These are phyloP conservation scores for Umbilicus rupestris DNA, from an alignment of 164 flowering plant species.

Conservation along the genomic window DNA sequence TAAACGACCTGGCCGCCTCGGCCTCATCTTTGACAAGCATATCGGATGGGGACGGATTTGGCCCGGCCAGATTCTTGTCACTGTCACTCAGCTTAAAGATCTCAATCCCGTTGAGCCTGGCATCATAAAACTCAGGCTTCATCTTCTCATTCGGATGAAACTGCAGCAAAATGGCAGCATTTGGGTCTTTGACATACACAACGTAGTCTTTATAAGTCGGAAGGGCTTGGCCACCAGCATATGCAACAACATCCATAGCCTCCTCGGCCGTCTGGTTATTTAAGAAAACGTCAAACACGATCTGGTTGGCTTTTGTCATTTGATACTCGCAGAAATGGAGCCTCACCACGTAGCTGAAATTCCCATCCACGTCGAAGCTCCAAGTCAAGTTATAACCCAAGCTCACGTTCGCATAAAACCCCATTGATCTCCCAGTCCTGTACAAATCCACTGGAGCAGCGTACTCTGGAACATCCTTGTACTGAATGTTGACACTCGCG, in stretches of 20 bases:
- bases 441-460: conserved; percentile 33
- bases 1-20: conserved; percentile 11
- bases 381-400: conserved; percentile 35
- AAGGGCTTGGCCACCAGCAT: conserved; percentile 27
- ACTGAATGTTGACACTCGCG: conserved; percentile 12
- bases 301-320: conserved; percentile 28
- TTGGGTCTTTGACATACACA: conserved; percentile 22
- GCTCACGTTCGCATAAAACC: conserved; percentile 13
- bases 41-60: conserved; percentile 44
- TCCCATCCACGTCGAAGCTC: conserved; percentile 33
- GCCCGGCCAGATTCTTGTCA: conserved; percentile 50
- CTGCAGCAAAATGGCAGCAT: conserved; percentile 30
- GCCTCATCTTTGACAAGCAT: conserved; percentile 23
- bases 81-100: conserved; percentile 53
- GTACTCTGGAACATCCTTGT: conserved; percentile 15
- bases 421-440: conserved; percentile 32
- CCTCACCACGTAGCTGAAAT: conserved; percentile 37
- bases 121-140: conserved; percentile 44
- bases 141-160: conserved; percentile 28
- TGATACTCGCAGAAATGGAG: conserved; percentile 45
- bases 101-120: conserved; percentile 66
- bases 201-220: conserved; percentile 53
- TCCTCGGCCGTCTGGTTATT: conserved; percentile 53
- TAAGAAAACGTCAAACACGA: conserved; percentile 50
- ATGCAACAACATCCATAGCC: conserved; percentile 44